Base-by-base conservation (phyloP, 1,139 yeast species). In the Geotrichum bryndzae region DNA sequence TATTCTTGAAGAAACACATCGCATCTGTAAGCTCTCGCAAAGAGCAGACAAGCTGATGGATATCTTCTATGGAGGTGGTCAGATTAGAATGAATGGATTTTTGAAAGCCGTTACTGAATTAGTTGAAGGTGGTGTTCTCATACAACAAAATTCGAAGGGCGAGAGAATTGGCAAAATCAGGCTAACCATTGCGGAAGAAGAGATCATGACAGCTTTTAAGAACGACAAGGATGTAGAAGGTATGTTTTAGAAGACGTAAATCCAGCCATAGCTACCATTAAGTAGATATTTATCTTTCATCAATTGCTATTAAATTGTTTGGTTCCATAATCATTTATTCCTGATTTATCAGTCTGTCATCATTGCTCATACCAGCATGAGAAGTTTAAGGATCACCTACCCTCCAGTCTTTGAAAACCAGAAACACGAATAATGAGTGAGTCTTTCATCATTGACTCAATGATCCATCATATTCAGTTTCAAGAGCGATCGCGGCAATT, bases 111-210 rank as follows among this genome's bases (percentile, higher is more conserved):
- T 88, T 7, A 79, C 81, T 58, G 96, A 90, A 68, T 77, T 94
- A 60, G 83, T 84, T 7, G 97, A 90, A 65, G 85, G 85, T 55
- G 98, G 98, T 0, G 77, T 92, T 22, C 68, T 94, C 2, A 77
- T 84, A 2, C 86, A 84, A 68, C 96, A 89, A 70, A 82, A 82
- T 61, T 77, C 83, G 63, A 81, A 82, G 59, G 86, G 91, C 41
- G 96, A 90, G 68, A 79, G 96, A 61, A 77, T 84, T 63, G 80
- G 85, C 45, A 74, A 83, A 63, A 76, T 92, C 1, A 82, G 88
- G 60, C 75, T 94, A 61, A 84, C 84, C 67, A 78, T 90, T 1
- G 83, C 92, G 3, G 86, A 84, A 60, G 95, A 86, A 62, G 96
- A 88, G 66, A 80, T 90, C 5, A 72, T 80, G 38, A 77, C 79